A percentile compares a stretch with the other conserved stretches of the same genome.
Evolutionary conservation across 78 protist genomes (phyloP).

Genomic region (Creolimax fragrantissima): DNA sequence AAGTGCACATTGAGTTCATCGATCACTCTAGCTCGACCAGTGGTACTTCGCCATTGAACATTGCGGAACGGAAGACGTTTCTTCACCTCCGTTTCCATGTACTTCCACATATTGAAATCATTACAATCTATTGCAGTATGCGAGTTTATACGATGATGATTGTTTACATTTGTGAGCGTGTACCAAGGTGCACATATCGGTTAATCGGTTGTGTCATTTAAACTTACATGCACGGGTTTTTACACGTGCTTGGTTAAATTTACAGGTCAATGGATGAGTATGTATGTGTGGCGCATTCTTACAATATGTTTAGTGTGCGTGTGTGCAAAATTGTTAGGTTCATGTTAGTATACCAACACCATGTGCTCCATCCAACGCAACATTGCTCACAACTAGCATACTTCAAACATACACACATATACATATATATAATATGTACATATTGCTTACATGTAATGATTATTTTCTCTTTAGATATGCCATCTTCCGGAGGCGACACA

Average conservation of each 20-base stretch:
- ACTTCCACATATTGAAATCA: not conserved
- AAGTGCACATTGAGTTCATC: not conserved
- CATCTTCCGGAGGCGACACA: too few species aligned
- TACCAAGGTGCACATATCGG: not conserved
- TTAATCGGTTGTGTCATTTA: not conserved
- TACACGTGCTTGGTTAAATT: not conserved
- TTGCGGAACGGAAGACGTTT: not conserved
- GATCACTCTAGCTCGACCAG: not conserved
- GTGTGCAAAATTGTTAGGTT: not conserved
- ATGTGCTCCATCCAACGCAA: not conserved
- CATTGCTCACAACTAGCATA: not conserved
- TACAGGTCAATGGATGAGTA: not conserved
- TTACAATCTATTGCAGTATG: not conserved
- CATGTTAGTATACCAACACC: not conserved
- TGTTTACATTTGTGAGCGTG: not conserved
- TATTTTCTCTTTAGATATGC: too few species aligned
- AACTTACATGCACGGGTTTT: not conserved
- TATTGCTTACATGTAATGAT: not conserved
- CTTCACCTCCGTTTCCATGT: not conserved
- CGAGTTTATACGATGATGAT: not conserved
- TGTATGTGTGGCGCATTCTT: not conserved
- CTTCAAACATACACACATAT: not conserved
- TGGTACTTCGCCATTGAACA: constrained; percentile 1
- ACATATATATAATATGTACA: not conserved
- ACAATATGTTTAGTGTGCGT: not conserved